These are phyloP conservation scores for Trichoderma hamatum DNA, from an alignment of 2,329 filamentous ascomycete species.

Conservation along the genomic window DNA sequence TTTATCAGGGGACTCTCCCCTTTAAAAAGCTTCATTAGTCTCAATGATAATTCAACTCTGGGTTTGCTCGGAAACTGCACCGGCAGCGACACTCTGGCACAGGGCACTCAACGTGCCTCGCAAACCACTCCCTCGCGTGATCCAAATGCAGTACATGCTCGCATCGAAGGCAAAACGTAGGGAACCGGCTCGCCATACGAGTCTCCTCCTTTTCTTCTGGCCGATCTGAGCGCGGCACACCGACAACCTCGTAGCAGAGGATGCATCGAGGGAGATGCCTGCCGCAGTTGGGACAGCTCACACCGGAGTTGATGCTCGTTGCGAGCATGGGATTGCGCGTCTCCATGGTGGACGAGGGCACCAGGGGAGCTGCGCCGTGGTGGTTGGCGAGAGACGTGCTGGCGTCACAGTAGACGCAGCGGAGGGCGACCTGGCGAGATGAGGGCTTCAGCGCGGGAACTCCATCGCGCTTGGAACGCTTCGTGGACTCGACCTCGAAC, in stretches of 20 bases:
- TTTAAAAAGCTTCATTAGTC: neutral
- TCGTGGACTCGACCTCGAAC: slow-evolving; percentile 77
- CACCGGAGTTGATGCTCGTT: slow-evolving; percentile 60
- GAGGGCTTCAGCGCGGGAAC: slow-evolving; percentile 64
- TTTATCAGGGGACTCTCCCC: neutral
- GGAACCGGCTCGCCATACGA: slow-evolving; percentile 59
- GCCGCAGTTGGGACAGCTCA: slow-evolving; percentile 68
- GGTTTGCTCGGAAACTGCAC: slow-evolving; percentile 64
- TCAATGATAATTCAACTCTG: slow-evolving; percentile 58
- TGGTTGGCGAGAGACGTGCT: slow-evolving; percentile 55
- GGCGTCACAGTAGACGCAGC: slow-evolving; percentile 76
- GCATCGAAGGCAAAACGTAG: slow-evolving; percentile 70
- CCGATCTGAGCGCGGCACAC: slow-evolving; percentile 63
- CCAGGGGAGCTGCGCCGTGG: slow-evolving; percentile 31
- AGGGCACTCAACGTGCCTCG: slow-evolving; percentile 65
- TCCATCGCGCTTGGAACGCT: slow-evolving; percentile 67
- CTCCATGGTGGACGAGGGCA: slow-evolving; percentile 39
- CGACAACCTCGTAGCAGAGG: slow-evolving; percentile 68
- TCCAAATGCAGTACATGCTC: slow-evolving; percentile 70
- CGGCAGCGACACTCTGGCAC: slow-evolving; percentile 69
- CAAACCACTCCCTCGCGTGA: slow-evolving; percentile 69
- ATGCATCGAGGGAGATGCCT: slow-evolving; percentile 68
- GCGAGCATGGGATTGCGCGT: slow-evolving; percentile 59
- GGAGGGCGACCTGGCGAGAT: slow-evolving; percentile 70
- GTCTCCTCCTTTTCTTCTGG: slow-evolving; percentile 56